Base-by-base conservation (phyloP, 2,329 filamentous ascomycete genomes). In the Penicillium sp. region DNA sequence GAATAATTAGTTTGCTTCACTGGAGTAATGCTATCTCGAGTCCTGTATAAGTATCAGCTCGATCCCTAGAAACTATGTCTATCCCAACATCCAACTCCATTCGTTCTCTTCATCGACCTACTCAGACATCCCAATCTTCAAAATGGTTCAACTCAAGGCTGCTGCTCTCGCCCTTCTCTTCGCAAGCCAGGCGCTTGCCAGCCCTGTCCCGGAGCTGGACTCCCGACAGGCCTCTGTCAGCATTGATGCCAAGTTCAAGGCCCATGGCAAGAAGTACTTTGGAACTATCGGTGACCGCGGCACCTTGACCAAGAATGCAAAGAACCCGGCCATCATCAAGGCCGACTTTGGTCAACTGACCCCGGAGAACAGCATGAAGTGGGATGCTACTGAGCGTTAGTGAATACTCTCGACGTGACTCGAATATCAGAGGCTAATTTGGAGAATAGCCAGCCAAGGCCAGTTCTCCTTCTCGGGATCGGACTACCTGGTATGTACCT, bases 311-410 rank as follows among this genome's bases (percentile, higher is more conserved):
- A 86, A 86, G 45, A 83, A 89, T 61, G 73, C 86, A 69, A 82
- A 82, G 49, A 37, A 37, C 54, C 87, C 90, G 73, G 84, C 90
- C 64, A 81, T 82, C 60, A 80, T 83, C 63, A 58, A 58, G n/a
- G 65, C 84, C 83, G 83, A 88, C 68, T 89, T 89, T 66, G 87
- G 87, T 41, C 82, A 86, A 71, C 77, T 88, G 37, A 88, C 87
- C 0, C 85, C 86, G 0, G 84, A 84, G 60, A 90, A 90, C 70
- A 82, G 82, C 5, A 84, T 87, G 75, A 85, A 86, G 79, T 90
- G 86, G 86, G 80, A 86, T 61, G 78, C 81, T 60, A 86, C 81
- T 41, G 86, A 91, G 78, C 84, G 70, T 71, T 20, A 51, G 69
- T 66, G 8, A 51, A 15, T 6, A 7, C 8, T 15, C 3, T 22